Evolutionary conservation across 306 rosid genomes (phyloP).

Genomic region (Trichosanthes truncata): DNA sequence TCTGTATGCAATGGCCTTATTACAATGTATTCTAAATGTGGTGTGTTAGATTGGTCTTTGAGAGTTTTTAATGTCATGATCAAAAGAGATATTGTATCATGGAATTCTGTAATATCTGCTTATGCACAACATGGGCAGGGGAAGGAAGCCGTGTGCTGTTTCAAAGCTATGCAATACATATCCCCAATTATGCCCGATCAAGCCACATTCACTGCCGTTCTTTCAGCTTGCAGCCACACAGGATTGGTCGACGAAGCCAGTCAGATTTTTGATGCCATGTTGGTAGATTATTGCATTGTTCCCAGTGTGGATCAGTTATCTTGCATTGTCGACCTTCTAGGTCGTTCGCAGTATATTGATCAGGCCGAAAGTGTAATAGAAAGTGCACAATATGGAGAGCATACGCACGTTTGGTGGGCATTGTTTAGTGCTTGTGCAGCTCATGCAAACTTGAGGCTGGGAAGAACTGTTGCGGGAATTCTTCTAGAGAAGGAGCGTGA

Average conservation of each 20-base stretch:
- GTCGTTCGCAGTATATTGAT: slow-evolving; percentile 64
- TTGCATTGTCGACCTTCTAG: slow-evolving; percentile 65
- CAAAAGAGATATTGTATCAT: slow-evolving; percentile 51
- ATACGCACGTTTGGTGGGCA: slow-evolving; percentile 64
- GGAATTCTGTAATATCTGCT: slow-evolving; percentile 77
- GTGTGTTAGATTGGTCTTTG: slow-evolving; percentile 42
- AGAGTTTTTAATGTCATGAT: slow-evolving; percentile 53
- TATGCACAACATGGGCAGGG: slow-evolving; percentile 71
- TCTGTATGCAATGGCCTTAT: slow-evolving; percentile 51
- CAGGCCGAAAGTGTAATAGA: slow-evolving; percentile 54
- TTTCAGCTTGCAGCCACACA: slow-evolving; percentile 73
- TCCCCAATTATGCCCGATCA: slow-evolving; percentile 45
- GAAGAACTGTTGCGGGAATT: not conserved
- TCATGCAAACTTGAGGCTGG: slow-evolving; percentile 26
- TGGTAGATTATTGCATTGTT: slow-evolving; percentile 25
- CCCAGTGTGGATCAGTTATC: slow-evolving; percentile 65
- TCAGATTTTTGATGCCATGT: slow-evolving; percentile 47
- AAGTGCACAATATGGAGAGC: slow-evolving; percentile 35
- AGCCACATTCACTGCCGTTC: slow-evolving; percentile 63
- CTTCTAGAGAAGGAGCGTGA: slow-evolving; percentile 6
- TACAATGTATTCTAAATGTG: slow-evolving; percentile 70
- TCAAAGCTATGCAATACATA: slow-evolving; percentile 46
- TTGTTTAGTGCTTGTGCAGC: slow-evolving; percentile 82
- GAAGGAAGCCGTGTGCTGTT: slow-evolving; percentile 47
- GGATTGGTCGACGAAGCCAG: slow-evolving; percentile 58